These are phyloP conservation scores for Xylaria multiplex DNA, from an alignment of 2,329 filamentous ascomycete genomes.

Conservation along the genomic window DNA sequence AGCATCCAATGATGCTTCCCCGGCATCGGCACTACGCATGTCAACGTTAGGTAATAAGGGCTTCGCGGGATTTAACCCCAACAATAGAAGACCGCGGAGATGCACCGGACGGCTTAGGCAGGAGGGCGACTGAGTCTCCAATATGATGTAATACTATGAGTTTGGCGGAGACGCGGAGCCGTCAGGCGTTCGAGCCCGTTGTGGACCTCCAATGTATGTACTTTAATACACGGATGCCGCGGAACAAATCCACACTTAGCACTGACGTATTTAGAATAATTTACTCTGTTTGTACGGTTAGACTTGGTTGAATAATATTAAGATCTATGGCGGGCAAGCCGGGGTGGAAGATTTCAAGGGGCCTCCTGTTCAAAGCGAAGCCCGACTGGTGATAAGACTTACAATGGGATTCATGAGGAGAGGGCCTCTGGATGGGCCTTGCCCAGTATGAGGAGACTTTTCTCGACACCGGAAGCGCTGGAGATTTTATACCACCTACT, in stretches of 20 bases:
- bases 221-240: conserved; percentile 43
- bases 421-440: too few relatives aligned
- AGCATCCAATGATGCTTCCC: background rate
- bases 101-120: conserved; percentile 25
- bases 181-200: conserved; percentile 31
- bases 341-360: too few relatives aligned
- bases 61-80: background rate
- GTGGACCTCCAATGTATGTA: conserved; percentile 38
- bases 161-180: conserved; percentile 20
- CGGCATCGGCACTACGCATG: background rate
- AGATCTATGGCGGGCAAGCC: background rate
- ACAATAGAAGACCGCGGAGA: conserved; percentile 8
- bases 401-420: too few relatives aligned
- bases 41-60: background rate
- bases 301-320: background rate
- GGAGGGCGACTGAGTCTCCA: conserved; percentile 28
- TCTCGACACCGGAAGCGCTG: too few relatives aligned
- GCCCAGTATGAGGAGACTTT: too few relatives aligned
- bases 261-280: background rate
- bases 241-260: conserved; percentile 24
- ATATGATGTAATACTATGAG: conserved; percentile 43
- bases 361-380: too few relatives aligned
- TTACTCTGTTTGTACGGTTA: background rate
- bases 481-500: too few relatives aligned
- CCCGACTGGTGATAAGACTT: too few relatives aligned